Evolutionary conservation across 352 stramenopile genomes (phyloP).

Genomic region (Globisporangium abappressorium): DNA sequence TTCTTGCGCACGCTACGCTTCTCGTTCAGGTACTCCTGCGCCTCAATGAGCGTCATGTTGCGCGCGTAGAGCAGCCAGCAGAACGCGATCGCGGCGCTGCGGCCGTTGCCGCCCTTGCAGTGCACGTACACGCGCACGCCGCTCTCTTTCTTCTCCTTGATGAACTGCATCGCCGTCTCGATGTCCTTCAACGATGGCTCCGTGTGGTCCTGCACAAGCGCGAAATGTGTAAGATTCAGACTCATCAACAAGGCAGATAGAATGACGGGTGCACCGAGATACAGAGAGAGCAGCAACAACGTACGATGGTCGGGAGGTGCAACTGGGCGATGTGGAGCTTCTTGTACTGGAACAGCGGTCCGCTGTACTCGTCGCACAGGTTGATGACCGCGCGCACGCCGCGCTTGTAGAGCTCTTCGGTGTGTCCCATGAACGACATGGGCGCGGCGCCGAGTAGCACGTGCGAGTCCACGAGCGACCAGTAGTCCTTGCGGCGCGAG

Average conservation of each 20-base stretch:
- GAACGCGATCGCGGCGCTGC: slow-evolving; percentile 89
- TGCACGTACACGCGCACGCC: slow-evolving; percentile 95
- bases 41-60: slow-evolving; percentile 65
- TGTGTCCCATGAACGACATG: slow-evolving; percentile 88
- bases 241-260: neutral
- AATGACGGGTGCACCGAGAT: neutral
- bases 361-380: slow-evolving; percentile 95
- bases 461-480: slow-evolving; percentile 89
- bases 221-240: neutral
- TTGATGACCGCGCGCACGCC: slow-evolving; percentile 93
- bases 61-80: slow-evolving; percentile 87
- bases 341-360: slow-evolving; percentile 86
- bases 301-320: slow-evolving; percentile 87
- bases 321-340: slow-evolving; percentile 88
- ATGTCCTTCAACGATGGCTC: slow-evolving; percentile 74
- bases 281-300: slow-evolving; percentile 16
- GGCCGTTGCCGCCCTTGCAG: slow-evolving; percentile 95
- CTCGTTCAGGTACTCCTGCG: slow-evolving; percentile 87
- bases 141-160: slow-evolving; percentile 77
- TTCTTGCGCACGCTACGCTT: slow-evolving; percentile 89
- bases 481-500: slow-evolving; percentile 86
- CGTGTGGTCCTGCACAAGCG: slow-evolving; percentile 58
- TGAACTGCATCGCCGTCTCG: slow-evolving; percentile 83
- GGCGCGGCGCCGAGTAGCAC: slow-evolving; percentile 90
- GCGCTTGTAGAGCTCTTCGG: slow-evolving; percentile 71